Base-by-base conservation (phyloP, 1,139 yeast genomes). In the Spathaspora jeffriesii region DNA sequence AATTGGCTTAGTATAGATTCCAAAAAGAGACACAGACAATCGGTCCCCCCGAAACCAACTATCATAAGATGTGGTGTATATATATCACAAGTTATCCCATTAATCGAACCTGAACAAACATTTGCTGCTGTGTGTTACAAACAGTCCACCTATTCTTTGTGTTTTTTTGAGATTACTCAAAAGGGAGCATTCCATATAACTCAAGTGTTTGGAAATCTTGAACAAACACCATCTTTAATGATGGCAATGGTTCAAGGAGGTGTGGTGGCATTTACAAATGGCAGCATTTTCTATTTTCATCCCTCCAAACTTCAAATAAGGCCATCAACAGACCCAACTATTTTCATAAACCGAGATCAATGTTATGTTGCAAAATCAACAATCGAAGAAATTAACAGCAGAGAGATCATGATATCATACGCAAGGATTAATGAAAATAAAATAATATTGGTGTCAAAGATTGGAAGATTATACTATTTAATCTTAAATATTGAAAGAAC, bases 91-190 rank as follows among this genome's bases (percentile, higher is more conserved):
- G 5, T 34, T 17, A 22, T 34, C 9, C 14, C 38, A 4, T 34
- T 34, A 34, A 10, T 18, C 6, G 23, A 34, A 15, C n/a, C 38
- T 4, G 4, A 13, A n/a, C 46, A 49, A 14, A 42, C 50, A 2
- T 28, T 72, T n/a, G 73, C 73, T 0, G 52, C 71, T 0, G 51
- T 72, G n/a, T 71, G 70, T 51, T 57, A 76, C 30, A 77, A 72
- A 46, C 64, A 67, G 40, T 70, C 64, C 50, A 59, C 61, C 40
- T 65, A 60, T 45, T 65, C 71, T 3, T 48, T 73, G 38, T 53
- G 78, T 27, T 64, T 57, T 49, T 70, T 69, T 50, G 43, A 53
- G n/a, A 48, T 65, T 18, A 4, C 50, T 53, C n/a, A 7, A 44
- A 4, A 31, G 11, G 23, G 21, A 7, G 38, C 17, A 47, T 11